These are phyloP conservation scores for Fusarium sp. DNA, from an alignment of 2,329 filamentous ascomycete genomes.

Conservation along the genomic window DNA sequence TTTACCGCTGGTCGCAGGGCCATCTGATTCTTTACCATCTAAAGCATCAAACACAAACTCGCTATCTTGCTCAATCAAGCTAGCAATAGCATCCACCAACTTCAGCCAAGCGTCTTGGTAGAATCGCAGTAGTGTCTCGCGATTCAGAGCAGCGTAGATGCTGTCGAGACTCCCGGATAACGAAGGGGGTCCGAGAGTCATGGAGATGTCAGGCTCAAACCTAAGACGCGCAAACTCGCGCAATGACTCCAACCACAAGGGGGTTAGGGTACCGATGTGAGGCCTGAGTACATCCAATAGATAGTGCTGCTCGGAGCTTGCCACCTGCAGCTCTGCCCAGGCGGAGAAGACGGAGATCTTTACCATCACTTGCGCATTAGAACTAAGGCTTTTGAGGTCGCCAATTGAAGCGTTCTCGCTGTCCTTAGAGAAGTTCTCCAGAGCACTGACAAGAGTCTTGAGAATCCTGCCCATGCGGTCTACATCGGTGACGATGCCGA, in stretches of 20 bases:
- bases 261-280: conserved; percentile 88
- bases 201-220: conserved; percentile 97
- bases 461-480: conserved; percentile 99
- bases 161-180: conserved; percentile 89
- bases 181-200: conserved; percentile 83
- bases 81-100: conserved; percentile 95
- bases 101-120: conserved; percentile 98
- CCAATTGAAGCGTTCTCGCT: conserved; percentile 87
- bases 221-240: conserved; percentile 92
- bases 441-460: conserved; percentile 87
- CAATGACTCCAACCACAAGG: conserved; percentile 91
- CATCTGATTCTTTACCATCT: conserved; percentile 79
- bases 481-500: conserved; percentile 95
- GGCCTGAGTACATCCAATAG: conserved; percentile 88
- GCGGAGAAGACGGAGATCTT: conserved; percentile 97
- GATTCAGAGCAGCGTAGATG: conserved; percentile 93
- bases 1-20: conserved; percentile 59
- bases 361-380: conserved; percentile 98
- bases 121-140: conserved; percentile 92
- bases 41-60: conserved; percentile 97
- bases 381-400: conserved; percentile 90
- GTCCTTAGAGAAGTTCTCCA: conserved; percentile 91
- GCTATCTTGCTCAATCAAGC: conserved; percentile 96
- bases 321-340: conserved; percentile 96
- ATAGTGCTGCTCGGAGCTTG: conserved; percentile 91